Evolutionary conservation across 2,329 filamentous ascomycete genomes (phyloP).

Genomic region (Phialophora expanda): DNA sequence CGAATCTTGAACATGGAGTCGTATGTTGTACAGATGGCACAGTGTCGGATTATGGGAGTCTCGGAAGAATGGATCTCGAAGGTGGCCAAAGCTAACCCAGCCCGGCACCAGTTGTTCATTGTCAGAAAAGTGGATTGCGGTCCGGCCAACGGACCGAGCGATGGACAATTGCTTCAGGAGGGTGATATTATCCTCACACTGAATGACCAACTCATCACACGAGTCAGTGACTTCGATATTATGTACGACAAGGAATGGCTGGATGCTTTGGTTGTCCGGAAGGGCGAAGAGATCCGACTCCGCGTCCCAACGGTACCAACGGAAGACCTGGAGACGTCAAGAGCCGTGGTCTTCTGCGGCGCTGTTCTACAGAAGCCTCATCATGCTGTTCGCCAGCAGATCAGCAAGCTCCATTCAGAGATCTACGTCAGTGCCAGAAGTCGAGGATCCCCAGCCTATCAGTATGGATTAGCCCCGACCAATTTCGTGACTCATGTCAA

Average conservation of each 20-base stretch:
- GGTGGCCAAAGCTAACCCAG: constrained; percentile 84
- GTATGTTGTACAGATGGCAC: constrained; percentile 93
- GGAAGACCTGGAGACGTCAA: constrained; percentile 88
- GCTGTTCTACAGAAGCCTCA: constrained; percentile 92
- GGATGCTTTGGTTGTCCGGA: constrained; percentile 83
- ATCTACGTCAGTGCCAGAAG: constrained; percentile 92
- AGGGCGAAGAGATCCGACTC: constrained; percentile 77
- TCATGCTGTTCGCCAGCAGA: constrained; percentile 95
- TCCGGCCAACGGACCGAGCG: constrained; percentile 48
- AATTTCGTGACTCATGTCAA: constrained; percentile 99
- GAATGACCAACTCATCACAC: constrained; percentile 90
- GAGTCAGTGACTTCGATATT: constrained; percentile 88
- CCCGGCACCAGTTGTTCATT: constrained; percentile 97
- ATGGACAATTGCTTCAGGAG: constrained; percentile 71
- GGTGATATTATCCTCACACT: constrained; percentile 91
- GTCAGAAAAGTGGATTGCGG: constrained; percentile 83
- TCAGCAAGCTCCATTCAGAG: constrained; percentile 93
- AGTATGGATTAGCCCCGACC: constrained; percentile 90
- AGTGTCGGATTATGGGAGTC: constrained; percentile 95
- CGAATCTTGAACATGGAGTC: constrained; percentile 94
- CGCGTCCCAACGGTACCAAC: constrained; percentile 84
- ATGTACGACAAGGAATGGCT: constrained; percentile 91
- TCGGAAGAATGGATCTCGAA: constrained; percentile 94
- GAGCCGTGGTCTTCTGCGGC: constrained; percentile 92
- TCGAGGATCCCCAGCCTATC: constrained; percentile 80